phyloP scores from a whole-genome alignment of 139 green algal species.

The Coelastrella sp. region DNA sequence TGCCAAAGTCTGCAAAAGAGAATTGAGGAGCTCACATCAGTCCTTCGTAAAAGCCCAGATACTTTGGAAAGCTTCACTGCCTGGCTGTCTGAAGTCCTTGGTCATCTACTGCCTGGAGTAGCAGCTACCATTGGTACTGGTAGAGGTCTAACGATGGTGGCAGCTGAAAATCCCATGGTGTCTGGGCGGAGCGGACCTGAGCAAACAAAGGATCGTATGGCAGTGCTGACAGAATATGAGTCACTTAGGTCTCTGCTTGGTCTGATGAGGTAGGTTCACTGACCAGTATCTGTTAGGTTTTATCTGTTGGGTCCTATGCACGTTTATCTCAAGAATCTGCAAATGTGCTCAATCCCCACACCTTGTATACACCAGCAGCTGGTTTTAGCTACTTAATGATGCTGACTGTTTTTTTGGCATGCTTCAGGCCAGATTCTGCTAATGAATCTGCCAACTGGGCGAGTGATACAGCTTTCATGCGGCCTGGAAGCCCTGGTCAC shows the following conservation, averaged over 20 bases:
- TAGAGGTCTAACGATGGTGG: background rate
- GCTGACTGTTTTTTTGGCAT: background rate
- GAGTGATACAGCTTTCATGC: background rate
- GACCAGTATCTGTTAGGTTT: too few relatives aligned
- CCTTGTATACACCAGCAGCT: too few relatives aligned
- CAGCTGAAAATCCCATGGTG: background rate
- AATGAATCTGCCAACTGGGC: background rate
- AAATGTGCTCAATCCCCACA: too few relatives aligned
- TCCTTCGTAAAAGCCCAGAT: background rate
- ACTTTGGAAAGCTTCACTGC: background rate
- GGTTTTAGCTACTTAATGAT: background rate
- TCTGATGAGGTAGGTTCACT: conserved; percentile 5
- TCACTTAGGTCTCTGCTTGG: conserved; percentile 13
- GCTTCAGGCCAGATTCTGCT: background rate
- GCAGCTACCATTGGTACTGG: background rate
- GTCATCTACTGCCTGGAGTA: conserved; percentile 9
- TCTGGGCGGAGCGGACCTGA: background rate
- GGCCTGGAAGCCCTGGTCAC: background rate
- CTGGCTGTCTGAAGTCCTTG: background rate
- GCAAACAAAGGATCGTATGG: background rate
- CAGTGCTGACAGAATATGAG: background rate
- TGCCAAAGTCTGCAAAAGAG: background rate
- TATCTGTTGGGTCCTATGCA: too few relatives aligned
- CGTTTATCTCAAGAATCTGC: too few relatives aligned
- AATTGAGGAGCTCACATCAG: background rate